Evolutionary conservation across 1,139 yeast species (phyloP).

Genomic region (Arxiozyma slooffiae): DNA sequence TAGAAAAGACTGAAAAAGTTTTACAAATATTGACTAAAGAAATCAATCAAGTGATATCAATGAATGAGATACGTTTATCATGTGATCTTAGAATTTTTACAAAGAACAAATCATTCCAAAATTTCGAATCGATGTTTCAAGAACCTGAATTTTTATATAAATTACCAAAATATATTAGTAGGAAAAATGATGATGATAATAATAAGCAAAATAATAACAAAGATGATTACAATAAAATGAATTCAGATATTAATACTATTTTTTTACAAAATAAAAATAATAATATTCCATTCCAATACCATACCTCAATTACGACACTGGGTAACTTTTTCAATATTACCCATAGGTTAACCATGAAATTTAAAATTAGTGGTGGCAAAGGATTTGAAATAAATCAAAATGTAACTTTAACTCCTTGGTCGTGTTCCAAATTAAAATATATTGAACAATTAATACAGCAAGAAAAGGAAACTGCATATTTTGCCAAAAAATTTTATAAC

Average conservation of each 20-base stretch:
- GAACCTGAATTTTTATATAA: conserved; percentile 28
- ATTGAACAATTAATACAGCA: conserved; percentile 41
- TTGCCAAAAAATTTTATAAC: conserved; percentile 27
- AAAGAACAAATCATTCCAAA: conserved; percentile 21
- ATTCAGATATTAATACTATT: conserved; percentile 11
- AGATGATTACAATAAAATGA: not conserved
- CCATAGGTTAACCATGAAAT: conserved; percentile 42
- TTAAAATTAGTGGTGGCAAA: conserved; percentile 42
- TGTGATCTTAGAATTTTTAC: conserved; percentile 22
- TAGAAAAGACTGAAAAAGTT: conserved; percentile 20
- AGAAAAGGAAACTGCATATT: conserved; percentile 42
- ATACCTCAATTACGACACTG: conserved; percentile 35
- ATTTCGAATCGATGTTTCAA: conserved; percentile 24
- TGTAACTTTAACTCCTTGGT: conserved; percentile 46
- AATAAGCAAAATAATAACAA: not conserved
- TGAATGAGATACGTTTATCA: conserved; percentile 19
- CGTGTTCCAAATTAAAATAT: conserved; percentile 37
- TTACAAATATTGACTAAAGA: conserved; percentile 24
- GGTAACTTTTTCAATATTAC: conserved; percentile 47
- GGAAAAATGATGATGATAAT: not conserved
- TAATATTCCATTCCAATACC: conserved; percentile 31
- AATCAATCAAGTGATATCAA: conserved; percentile 22
- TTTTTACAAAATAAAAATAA: conserved; percentile 20
- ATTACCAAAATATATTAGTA: conserved; percentile 12
- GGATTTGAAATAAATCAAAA: conserved; percentile 44